Evolutionary conservation across 768 basidiomycete species (phyloP).

Genomic region (Pleurotus giganteus): DNA sequence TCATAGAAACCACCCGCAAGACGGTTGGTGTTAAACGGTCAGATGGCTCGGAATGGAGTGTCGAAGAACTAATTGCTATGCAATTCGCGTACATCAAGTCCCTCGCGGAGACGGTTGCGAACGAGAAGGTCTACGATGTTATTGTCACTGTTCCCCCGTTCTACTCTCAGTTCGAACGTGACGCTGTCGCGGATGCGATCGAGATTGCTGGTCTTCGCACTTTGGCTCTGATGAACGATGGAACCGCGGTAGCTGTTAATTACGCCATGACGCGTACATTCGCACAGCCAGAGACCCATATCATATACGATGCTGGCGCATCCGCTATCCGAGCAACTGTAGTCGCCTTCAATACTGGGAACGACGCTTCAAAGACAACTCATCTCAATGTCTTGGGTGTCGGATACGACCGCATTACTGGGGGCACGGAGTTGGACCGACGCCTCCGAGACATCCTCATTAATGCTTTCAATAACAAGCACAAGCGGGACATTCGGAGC

Average conservation of each 20-base stretch:
- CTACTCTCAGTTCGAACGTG: constrained; percentile 88
- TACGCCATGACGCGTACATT: constrained; percentile 97
- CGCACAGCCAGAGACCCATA: constrained; percentile 73
- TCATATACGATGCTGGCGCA: constrained; percentile 95
- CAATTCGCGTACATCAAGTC: constrained; percentile 88
- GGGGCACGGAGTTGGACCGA: constrained; percentile 85
- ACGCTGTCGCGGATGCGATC: constrained; percentile 88
- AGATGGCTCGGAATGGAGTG: constrained; percentile 69
- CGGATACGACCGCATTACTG: constrained; percentile 73
- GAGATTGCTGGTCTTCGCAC: constrained; percentile 87
- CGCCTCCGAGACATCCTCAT: constrained; percentile 79
- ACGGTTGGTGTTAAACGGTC: constrained; percentile 60
- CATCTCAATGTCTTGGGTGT: constrained; percentile 77
- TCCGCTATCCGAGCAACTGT: constrained; percentile 77
- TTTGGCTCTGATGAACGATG: constrained; percentile 87
- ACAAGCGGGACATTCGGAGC: constrained; percentile 62
- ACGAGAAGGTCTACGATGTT: constrained; percentile 79
- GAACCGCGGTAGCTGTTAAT: constrained; percentile 93
- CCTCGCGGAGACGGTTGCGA: constrained; percentile 74
- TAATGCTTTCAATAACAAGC: constrained; percentile 69
- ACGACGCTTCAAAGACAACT: constrained; percentile 53
- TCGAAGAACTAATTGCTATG: constrained; percentile 93
- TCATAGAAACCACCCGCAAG: constrained; percentile 53
- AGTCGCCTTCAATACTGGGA: constrained; percentile 61
- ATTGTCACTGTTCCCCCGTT: constrained; percentile 89